Evolutionary conservation across 805 yeast genomes (phyloP).

Genomic region (Scheffersomyces spartinae): DNA sequence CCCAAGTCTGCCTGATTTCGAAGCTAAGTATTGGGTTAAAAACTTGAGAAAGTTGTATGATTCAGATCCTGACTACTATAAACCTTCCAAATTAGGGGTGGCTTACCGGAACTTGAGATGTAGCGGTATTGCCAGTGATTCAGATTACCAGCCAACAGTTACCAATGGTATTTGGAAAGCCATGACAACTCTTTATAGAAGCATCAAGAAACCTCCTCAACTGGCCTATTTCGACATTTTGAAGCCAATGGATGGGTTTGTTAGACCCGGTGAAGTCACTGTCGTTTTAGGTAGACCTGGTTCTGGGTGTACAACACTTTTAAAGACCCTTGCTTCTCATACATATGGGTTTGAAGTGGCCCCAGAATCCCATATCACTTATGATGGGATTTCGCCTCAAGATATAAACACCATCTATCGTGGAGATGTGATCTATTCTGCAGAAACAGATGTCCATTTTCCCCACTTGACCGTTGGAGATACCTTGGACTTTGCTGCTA

Average conservation of each 20-base stretch:
- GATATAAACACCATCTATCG: slow-evolving; percentile 43
- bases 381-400: slow-evolving; percentile 41
- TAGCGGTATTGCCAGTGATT: slow-evolving; percentile 54
- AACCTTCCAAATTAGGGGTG: slow-evolving; percentile 48
- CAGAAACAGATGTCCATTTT: slow-evolving; percentile 58
- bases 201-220: slow-evolving; percentile 12
- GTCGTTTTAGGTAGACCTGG: slow-evolving; percentile 77
- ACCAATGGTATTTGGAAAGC: slow-evolving; percentile 26
- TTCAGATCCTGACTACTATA: slow-evolving; percentile 50
- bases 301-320: slow-evolving; percentile 63
- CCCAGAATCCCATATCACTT: slow-evolving; percentile 33
- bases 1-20: slow-evolving; percentile 48
- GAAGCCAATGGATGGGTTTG: slow-evolving; percentile 55
- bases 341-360: slow-evolving; percentile 49
- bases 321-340: slow-evolving; percentile 47
- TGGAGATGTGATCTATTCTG: slow-evolving; percentile 62
- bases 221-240: slow-evolving; percentile 34
- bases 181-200: slow-evolving; percentile 3
- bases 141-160: slow-evolving; percentile 55
- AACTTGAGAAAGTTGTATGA: slow-evolving; percentile 43
- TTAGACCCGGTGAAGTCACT: slow-evolving; percentile 52
- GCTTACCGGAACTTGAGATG: slow-evolving; percentile 50
- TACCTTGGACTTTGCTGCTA: slow-evolving; percentile 54
- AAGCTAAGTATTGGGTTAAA: slow-evolving; percentile 56
- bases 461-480: slow-evolving; percentile 59